A percentile compares a stretch with the other conserved stretches of the same genome.
These are phyloP conservation scores for Rehmannia glutinosa DNA, from an alignment of 257 asterid genomes.

Conservation along the genomic window DNA sequence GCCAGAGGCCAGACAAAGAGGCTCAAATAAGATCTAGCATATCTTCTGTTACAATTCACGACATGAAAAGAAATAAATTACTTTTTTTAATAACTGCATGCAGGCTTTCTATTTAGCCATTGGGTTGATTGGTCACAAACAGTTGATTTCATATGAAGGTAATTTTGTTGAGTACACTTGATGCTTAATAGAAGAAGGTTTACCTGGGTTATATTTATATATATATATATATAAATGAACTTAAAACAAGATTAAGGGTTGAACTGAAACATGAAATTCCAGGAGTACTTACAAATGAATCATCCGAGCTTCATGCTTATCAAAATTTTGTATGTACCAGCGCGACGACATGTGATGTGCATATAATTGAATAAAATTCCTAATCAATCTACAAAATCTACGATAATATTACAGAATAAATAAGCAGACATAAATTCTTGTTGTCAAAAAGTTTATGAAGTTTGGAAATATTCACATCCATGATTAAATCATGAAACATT, in stretches of 20 bases:
- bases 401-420: background rate
- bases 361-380: conserved; percentile 10
- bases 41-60: background rate
- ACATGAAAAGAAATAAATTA: background rate
- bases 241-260: too few relatives aligned
- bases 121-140: background rate
- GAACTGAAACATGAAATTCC: too few relatives aligned
- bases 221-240: background rate
- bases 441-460: background rate
- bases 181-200: too few relatives aligned
- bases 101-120: background rate
- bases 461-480: background rate
- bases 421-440: background rate
- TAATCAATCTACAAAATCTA: conserved; percentile 13
- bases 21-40: background rate
- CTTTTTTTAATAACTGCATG: background rate
- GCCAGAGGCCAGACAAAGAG: background rate
- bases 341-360: conserved; percentile 77
- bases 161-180: too few relatives aligned
- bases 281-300: conserved; percentile 81
- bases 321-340: conserved; percentile 79
- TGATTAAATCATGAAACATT: background rate
- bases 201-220: too few relatives aligned
- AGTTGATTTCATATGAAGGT: background rate
- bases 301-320: conserved; percentile 56